Conservation (phyloP, 805 yeast genomes). For the Candida boidinii region DNA sequence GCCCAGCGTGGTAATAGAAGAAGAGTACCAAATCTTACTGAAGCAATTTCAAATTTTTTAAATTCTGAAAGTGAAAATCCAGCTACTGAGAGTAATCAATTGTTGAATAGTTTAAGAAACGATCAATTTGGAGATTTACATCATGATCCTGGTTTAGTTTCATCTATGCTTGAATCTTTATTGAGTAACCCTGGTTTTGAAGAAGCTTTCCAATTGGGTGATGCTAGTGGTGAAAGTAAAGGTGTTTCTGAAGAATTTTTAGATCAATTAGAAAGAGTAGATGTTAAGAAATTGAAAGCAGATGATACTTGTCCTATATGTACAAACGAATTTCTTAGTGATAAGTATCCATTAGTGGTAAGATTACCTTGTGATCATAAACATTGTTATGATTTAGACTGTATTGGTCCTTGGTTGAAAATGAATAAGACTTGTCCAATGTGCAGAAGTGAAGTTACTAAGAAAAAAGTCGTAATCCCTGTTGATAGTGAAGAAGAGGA, state of each 20-base stretch:
- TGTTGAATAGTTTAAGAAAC: too few relatives aligned
- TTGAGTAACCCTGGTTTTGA: too few relatives aligned
- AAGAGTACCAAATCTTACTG: too few relatives aligned
- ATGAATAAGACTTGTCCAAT: slow-evolving; percentile 74
- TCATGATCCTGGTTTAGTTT: too few relatives aligned
- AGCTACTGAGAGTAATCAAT: too few relatives aligned
- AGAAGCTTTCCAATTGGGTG: too few relatives aligned
- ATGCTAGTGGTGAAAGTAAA: not conserved
- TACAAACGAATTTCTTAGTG: slow-evolving; percentile 61
- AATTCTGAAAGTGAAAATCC: too few relatives aligned
- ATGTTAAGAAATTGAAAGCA: slow-evolving; percentile 27
- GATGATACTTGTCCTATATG: slow-evolving; percentile 81
- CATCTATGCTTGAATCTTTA: too few relatives aligned
- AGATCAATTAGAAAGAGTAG: slow-evolving; percentile 69
- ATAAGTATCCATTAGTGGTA: slow-evolving; percentile 73
- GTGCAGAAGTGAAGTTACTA: slow-evolving; percentile 67
- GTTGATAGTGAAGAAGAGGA: slow-evolving; percentile 52
- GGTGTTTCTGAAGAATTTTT: slow-evolving; percentile 67
- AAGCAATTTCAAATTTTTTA: too few relatives aligned
- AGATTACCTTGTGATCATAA: slow-evolving; percentile 55
- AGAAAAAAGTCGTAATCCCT: slow-evolving; percentile 27
- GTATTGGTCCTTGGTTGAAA: slow-evolving; percentile 84
- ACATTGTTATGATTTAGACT: slow-evolving; percentile 82
- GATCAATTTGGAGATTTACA: too few relatives aligned
- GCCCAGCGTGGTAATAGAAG: too few relatives aligned